Evolutionary conservation across 805 yeast genomes (phyloP), one percentile per base, ranked within the genome.

Genomic region (Saturnispora saitoi): DNA sequence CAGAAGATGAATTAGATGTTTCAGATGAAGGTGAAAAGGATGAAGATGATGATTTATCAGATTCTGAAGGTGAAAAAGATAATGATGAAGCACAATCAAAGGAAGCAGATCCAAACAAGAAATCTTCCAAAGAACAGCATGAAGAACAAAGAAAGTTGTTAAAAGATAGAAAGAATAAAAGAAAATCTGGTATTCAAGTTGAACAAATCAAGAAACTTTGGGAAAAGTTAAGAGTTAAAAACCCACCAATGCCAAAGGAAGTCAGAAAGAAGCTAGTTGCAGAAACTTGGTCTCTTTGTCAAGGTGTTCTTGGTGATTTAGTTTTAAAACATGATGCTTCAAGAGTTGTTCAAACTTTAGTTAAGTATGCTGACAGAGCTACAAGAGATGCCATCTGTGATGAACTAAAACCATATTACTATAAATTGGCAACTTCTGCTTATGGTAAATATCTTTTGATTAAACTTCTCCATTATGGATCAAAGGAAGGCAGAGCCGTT

Each of bases 311-410:
- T 49, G 77, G 78, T 53, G 97, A 91, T 59, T 75, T 91, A 56
- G 96, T 91, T 31, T 66, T 91, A 70, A 89, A 93, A 71, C 99
- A 91, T 63, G 98, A 91, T 72, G 91, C 97, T 9, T 87, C 96
- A 22, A 79, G 99, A 70, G 91, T 91, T 48, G 95, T 91, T 38
- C 99, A 91, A 69, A 89, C 97, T 1, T 75, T 91, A 56, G 82
- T 91, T 52, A 91, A 91, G 65, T 88, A 86, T 63, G 81, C 93
- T 11, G 72, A 84, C 34, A 86, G 83, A 60, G 86, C 81, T 45
- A 80, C 89, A 70, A 80, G 96, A 69, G 83, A 79, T 24, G 71
- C 71, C 22, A 80, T 91, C 53, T 82, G 83, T 15, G 56, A 65
- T 47, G 72, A 89, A 3, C 71, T 91, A 57, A 83, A 81, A 64